phyloP scores from a whole-genome alignment of 2,329 filamentous ascomycete species.

The Fusarium sp. region DNA sequence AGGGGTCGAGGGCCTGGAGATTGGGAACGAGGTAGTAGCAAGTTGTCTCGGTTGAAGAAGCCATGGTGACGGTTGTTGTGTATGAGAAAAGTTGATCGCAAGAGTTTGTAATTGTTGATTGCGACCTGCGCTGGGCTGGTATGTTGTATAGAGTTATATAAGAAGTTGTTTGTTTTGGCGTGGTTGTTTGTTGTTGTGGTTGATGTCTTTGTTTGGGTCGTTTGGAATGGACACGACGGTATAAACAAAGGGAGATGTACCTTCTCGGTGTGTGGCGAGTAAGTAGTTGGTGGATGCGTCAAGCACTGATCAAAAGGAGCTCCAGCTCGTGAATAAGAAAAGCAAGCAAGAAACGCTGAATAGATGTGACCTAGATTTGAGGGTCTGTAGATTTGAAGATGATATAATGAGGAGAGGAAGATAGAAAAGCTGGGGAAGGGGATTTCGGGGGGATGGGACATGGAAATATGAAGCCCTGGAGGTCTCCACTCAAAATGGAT shows the following conservation, averaged over 20 bases:
- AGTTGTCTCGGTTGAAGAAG: slow-evolving; percentile 40
- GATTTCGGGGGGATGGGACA: slow-evolving; percentile 33
- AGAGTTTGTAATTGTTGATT: slow-evolving; percentile 4
- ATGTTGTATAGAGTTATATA: slow-evolving; percentile 9
- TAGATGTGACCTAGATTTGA: not conserved
- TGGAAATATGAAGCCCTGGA: slow-evolving; percentile 31
- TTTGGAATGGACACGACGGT: slow-evolving; percentile 31
- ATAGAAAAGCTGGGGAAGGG: slow-evolving; percentile 19
- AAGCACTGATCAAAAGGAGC: slow-evolving; percentile 34
- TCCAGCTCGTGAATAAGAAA: slow-evolving; percentile 29
- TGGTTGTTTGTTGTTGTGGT: slow-evolving; percentile 14
- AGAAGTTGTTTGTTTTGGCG: slow-evolving; percentile 8
- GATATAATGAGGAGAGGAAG: not conserved
- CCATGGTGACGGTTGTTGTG: slow-evolving; percentile 26
- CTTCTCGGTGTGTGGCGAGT: not conserved
- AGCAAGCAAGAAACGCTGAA: slow-evolving; percentile 7
- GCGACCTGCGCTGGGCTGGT: slow-evolving; percentile 16
- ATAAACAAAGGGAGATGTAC: slow-evolving; percentile 29
- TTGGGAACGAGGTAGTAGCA: slow-evolving; percentile 52
- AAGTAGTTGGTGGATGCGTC: slow-evolving; percentile 28
- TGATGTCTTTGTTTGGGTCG: slow-evolving; percentile 30
- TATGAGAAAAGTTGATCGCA: not conserved
- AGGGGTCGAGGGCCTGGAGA: slow-evolving; percentile 47
- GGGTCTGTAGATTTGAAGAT: slow-evolving; percentile 1
- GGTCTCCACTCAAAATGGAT: slow-evolving; percentile 10